Percentiles rank a stretch among this genome's conserved stretches.
Evolutionary conservation across 1,284 basidiomycete genomes (phyloP).

Genomic region (Salmacisia buchloeana): DNA sequence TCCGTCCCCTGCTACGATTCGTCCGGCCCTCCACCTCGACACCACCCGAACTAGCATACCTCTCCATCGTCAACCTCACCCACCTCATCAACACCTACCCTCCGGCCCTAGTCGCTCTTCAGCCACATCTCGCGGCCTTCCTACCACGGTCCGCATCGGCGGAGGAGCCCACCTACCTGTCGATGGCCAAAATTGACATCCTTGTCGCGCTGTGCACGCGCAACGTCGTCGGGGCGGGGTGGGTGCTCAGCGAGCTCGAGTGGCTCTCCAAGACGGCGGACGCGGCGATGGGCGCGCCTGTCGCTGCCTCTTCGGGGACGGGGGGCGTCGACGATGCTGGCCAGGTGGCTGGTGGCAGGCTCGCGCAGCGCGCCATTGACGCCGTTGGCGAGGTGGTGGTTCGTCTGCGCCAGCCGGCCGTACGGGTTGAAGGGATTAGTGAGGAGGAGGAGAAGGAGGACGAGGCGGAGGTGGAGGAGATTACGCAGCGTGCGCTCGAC

Average conservation of each 20-base stretch:
- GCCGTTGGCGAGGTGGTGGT: background rate
- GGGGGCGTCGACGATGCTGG: background rate
- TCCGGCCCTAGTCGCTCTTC: constrained; percentile 17
- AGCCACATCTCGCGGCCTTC: constrained; percentile 23
- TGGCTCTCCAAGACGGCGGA: background rate
- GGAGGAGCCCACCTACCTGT: constrained; percentile 31
- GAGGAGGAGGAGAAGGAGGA: background rate
- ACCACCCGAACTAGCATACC: constrained; percentile 26
- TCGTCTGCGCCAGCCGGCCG: background rate
- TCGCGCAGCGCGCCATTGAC: background rate
- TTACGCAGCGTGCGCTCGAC: background rate
- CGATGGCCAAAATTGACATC: constrained; percentile 33
- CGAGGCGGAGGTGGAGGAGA: background rate
- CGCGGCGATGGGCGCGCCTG: background rate
- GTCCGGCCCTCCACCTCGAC: background rate
- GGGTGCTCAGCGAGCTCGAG: background rate
- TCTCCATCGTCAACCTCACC: constrained; percentile 27
- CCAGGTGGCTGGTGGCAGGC: background rate
- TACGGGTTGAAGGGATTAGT: too few species aligned
- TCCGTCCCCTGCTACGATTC: constrained; percentile 23
- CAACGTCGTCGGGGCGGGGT: background rate
- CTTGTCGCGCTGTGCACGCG: constrained; percentile 21
- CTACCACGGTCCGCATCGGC: constrained; percentile 26
- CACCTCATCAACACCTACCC: constrained; percentile 16
- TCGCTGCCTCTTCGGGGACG: background rate